A percentile compares a stretch with the other conserved stretches of the same genome.
These are phyloP conservation scores for Sedum album DNA, from an alignment of 164 flowering plant genomes.

Conservation along the genomic window DNA sequence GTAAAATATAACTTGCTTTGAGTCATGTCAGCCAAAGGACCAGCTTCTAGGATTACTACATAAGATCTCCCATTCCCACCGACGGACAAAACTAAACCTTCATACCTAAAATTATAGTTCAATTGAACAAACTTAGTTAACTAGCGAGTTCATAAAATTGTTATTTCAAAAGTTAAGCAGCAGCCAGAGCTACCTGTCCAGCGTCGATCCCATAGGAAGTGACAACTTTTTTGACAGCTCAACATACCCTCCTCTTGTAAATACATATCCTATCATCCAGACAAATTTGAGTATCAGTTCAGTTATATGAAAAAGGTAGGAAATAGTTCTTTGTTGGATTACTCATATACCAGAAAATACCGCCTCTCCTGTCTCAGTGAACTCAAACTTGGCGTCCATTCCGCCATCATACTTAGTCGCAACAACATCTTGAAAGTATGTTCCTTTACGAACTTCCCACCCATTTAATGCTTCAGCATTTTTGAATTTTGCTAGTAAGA, in stretches of 20 bases:
- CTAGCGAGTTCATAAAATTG: neutral
- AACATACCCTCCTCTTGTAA: slow-evolving; percentile 90
- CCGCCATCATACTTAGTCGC: slow-evolving; percentile 87
- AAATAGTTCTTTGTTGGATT: neutral
- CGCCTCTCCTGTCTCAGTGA: slow-evolving; percentile 66
- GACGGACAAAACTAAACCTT: slow-evolving; percentile 83
- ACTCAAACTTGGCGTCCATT: slow-evolving; percentile 88
- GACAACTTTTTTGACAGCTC: slow-evolving; percentile 73
- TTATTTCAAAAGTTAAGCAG: neutral
- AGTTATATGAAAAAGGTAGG: neutral
- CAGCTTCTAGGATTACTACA: slow-evolving; percentile 85
- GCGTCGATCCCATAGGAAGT: slow-evolving; percentile 78
- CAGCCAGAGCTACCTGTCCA: slow-evolving; percentile 61
- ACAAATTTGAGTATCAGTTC: neutral
- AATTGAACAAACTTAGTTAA: neutral
- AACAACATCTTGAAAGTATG: slow-evolving; percentile 78
- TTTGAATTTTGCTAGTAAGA: slow-evolving; percentile 79
- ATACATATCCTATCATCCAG: slow-evolving; percentile 60
- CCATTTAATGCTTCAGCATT: slow-evolving; percentile 57
- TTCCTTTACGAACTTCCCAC: slow-evolving; percentile 83
- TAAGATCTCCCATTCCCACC: slow-evolving; percentile 97
- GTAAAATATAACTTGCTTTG: slow-evolving; percentile 88
- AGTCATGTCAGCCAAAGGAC: slow-evolving; percentile 71
- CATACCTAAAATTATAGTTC: slow-evolving; percentile 44
- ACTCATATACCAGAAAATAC: slow-evolving; percentile 68